A percentile compares a stretch with the other conserved stretches of the same genome.
These are phyloP conservation scores for Chimonanthus praecox DNA, from an alignment of 164 flowering plant genomes.

Conservation along the genomic window DNA sequence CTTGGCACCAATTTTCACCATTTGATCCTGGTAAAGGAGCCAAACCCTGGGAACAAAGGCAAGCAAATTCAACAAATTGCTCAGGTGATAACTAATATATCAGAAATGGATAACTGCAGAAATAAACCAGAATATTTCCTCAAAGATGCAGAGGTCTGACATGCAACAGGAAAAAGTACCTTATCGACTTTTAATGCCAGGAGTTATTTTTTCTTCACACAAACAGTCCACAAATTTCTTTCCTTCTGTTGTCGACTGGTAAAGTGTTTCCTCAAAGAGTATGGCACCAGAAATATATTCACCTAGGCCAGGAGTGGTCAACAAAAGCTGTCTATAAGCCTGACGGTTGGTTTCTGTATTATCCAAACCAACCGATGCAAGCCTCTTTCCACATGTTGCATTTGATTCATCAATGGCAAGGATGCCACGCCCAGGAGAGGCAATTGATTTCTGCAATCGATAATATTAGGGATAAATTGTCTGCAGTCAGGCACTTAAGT, in stretches of 20 bases:
- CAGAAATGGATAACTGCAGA: too few relatives aligned
- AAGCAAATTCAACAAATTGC: constrained; percentile 5
- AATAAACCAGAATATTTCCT: not conserved
- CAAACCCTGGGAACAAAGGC: constrained; percentile 50
- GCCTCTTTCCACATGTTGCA: too few relatives aligned
- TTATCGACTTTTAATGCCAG: constrained; percentile 80
- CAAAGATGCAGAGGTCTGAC: not conserved
- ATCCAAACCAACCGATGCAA: too few relatives aligned
- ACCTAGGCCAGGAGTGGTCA: constrained; percentile 80
- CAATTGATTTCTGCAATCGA: constrained; percentile 55
- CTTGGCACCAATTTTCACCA: constrained; percentile 21
- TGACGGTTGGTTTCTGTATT: too few relatives aligned
- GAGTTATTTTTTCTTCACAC: constrained; percentile 59
- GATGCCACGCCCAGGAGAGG: constrained; percentile 22
- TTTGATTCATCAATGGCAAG: too few relatives aligned
- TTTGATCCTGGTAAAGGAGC: constrained; percentile 83
- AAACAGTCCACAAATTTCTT: constrained; percentile 74
- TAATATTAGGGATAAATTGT: constrained; percentile 2
- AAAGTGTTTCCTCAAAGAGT: constrained; percentile 87
- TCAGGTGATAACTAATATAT: not conserved
- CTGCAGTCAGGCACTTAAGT: not conserved
- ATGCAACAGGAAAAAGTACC: not conserved
- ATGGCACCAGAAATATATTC: constrained; percentile 86
- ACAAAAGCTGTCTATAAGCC: constrained; percentile 11
- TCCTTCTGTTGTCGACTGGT: constrained; percentile 81